These are phyloP conservation scores for Solanum ossicruentum DNA, from an alignment of 257 asterid species.

Conservation along the genomic window DNA sequence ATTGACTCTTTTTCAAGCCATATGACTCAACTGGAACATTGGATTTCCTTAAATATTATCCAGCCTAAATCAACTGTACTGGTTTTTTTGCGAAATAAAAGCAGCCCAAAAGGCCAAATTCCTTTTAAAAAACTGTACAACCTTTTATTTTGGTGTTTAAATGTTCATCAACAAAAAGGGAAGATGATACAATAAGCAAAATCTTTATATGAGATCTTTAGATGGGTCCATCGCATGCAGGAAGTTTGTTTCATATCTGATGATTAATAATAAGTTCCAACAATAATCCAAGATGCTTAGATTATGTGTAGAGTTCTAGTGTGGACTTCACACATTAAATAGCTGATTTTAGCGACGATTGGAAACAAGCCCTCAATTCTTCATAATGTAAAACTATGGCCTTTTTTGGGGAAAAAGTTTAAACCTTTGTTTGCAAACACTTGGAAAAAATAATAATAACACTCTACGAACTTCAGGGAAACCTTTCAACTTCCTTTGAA, in stretches of 20 bases:
- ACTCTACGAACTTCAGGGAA: not conserved
- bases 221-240: not conserved
- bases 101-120: not conserved
- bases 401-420: too few species aligned
- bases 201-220: not conserved
- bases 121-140: not conserved
- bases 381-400: not conserved
- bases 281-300: not conserved
- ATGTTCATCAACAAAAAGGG: not conserved
- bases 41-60: not conserved
- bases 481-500: not conserved
- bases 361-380: not conserved
- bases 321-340: not conserved
- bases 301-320: not conserved
- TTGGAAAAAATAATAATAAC: not conserved
- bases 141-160: not conserved
- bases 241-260: not conserved
- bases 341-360: not conserved
- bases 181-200: not conserved
- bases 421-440: not conserved
- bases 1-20: not conserved
- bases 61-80: not conserved
- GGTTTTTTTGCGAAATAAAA: not conserved
- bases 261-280: not conserved
- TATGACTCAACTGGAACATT: not conserved